Evolutionary conservation across 2,329 filamentous ascomycete genomes (phyloP).

Genomic region (Apiospora aurea): DNA sequence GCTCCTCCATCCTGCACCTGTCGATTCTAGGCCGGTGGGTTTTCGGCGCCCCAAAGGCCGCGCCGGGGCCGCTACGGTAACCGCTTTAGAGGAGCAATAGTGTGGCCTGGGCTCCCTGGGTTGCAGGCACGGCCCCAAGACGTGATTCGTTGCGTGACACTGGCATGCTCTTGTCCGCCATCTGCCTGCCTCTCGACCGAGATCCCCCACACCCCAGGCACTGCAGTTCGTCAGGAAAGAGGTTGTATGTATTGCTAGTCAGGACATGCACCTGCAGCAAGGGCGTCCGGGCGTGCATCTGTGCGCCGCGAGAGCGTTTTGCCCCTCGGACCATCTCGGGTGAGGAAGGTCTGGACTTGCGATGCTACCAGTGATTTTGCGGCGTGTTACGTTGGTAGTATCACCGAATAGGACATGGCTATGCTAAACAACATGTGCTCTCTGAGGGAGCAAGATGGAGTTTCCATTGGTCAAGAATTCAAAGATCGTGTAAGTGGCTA

Average conservation of each 20-base stretch:
- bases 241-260: neutral
- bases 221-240: constrained; percentile 3
- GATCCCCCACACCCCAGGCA: constrained; percentile 4
- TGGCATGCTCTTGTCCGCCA: constrained; percentile 7
- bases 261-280: constrained; percentile 18
- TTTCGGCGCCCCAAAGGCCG: neutral
- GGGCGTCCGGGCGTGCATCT: neutral
- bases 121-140: neutral
- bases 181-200: constrained; percentile 20
- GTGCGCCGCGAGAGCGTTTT: neutral
- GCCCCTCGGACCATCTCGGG: constrained; percentile 13
- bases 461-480: constrained; percentile 1
- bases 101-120: neutral
- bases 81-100: constrained; percentile 15
- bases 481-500: neutral
- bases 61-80: constrained; percentile 18
- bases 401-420: too few relatives aligned
- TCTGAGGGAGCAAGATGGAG: neutral
- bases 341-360: neutral
- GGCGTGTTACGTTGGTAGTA: neutral
- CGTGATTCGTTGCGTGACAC: constrained; percentile 6
- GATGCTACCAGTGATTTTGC: neutral
- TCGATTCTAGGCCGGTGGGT: constrained; percentile 7
- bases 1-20: constrained; percentile 10
- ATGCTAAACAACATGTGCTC: neutral